phyloP scores from a whole-genome alignment of 176 grass and related monocot species.

The Oryza officinalis region DNA sequence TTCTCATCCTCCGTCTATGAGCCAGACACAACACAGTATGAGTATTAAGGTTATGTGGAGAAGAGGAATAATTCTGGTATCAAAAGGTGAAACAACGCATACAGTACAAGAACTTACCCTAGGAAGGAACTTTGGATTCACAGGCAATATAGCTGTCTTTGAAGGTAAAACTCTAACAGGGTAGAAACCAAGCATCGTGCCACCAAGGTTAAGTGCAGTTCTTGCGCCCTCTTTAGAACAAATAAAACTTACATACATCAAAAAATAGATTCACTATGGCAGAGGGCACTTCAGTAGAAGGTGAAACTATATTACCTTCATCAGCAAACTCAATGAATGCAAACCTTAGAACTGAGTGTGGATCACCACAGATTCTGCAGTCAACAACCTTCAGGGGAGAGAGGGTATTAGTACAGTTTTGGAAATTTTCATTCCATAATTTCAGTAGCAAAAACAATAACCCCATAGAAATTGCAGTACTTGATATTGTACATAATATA shows the following conservation, averaged over 20 bases:
- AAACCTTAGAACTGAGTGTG: slow-evolving; percentile 91
- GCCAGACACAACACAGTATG: slow-evolving; percentile 20
- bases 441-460: neutral
- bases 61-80: neutral
- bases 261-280: neutral
- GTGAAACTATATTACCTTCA: slow-evolving; percentile 60
- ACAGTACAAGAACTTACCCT: slow-evolving; percentile 41
- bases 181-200: slow-evolving; percentile 89
- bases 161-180: slow-evolving; percentile 96
- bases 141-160: slow-evolving; percentile 96
- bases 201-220: slow-evolving; percentile 73
- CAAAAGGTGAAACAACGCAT: slow-evolving; percentile 7
- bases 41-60: slow-evolving; percentile 25
- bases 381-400: slow-evolving; percentile 68
- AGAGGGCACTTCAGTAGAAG: neutral
- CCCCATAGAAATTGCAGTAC: neutral
- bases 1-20: slow-evolving; percentile 81
- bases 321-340: slow-evolving; percentile 92
- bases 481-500: neutral
- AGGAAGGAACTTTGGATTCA: slow-evolving; percentile 97
- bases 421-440: neutral
- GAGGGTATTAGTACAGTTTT: slow-evolving; percentile 14
- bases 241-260: slow-evolving; percentile 25
- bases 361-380: slow-evolving; percentile 91
- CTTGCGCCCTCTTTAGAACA: slow-evolving; percentile 61